Evolutionary conservation across 2,329 filamentous ascomycete species (phyloP), one percentile per base, ranked within the genome.

Genomic region (Trichoderma citrinoviride): DNA sequence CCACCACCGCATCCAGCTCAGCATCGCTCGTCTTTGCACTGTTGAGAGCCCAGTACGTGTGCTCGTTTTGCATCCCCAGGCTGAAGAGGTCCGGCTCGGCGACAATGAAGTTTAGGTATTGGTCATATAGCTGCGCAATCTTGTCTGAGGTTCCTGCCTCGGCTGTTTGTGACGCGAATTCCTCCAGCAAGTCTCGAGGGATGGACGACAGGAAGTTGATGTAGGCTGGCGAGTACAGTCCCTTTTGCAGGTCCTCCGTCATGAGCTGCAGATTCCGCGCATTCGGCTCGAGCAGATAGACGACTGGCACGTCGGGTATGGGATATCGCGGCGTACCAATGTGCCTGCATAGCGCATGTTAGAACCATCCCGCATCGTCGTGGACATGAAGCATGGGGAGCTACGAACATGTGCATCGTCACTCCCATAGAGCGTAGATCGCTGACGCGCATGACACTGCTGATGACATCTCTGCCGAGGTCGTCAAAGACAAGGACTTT

Each of bases 401-500:
- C n/a, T n/a, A 73, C 79, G 68, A 84, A 96, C 92, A 97, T 87
- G 79, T 97, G 92, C 83, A 97, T 95, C 44, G 93, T 98, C 61
- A 98, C 91, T n/a, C 96, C 95, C 87, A 95, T 93, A 67, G 90
- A 87, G 68, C 96, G 85, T 74, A 99, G 81, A 78, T 99, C 95
- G 74, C 93, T 97, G 68, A 99, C 95, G 66, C 93, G 86, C 69
- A 99, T 82, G 2, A 99, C 93, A 73, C 93, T 97, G 80, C 93
- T 97, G 73, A 99, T 97, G 66, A 99, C 91, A 85, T 98, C 93
- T 76, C 93, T 86, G 54, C 94, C 95, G 4, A 89, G 77, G 71
- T 94, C 90, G 77, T 99, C 96, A 75, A 99, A 98, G 10, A 99
- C 92, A 60, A 99, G 82, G 7, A 98, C 91, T 77, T 98, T 98